Percentiles rank a stretch among this genome's conserved stretches.
Evolutionary conservation across 2,329 filamentous ascomycete genomes (phyloP).

Genomic region (Claviceps lovelessii): DNA sequence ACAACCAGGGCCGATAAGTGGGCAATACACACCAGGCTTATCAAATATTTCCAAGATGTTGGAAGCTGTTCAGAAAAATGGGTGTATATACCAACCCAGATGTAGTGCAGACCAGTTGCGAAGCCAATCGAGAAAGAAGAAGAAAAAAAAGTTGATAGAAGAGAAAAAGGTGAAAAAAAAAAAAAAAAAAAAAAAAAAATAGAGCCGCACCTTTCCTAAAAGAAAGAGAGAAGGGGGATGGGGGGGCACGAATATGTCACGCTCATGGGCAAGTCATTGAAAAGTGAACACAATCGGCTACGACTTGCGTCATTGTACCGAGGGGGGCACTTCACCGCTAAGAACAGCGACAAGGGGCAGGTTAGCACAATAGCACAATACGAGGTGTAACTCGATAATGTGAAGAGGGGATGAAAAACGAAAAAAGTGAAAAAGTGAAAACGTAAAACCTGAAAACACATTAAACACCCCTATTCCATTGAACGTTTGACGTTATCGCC

Average conservation of each 20-base stretch:
- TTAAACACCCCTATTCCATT: neutral
- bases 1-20: no score
- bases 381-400: no score
- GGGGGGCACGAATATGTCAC: neutral
- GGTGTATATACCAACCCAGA: no score
- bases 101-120: neutral
- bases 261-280: neutral
- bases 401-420: no score
- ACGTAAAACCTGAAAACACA: no score
- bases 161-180: neutral
- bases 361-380: neutral
- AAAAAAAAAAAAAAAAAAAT: neutral
- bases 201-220: neutral
- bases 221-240: neutral
- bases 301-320: neutral
- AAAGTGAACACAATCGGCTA: neutral
- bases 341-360: neutral
- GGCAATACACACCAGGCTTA: no score
- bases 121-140: neutral
- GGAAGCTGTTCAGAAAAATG: no score
- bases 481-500: neutral
- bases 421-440: neutral
- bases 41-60: no score
- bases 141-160: no score
- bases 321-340: neutral